Evolutionary conservation across 2,329 filamentous ascomycete genomes (phyloP), one percentile per base, ranked within the genome.

Genomic region (Botryosphaeria dothidea): DNA sequence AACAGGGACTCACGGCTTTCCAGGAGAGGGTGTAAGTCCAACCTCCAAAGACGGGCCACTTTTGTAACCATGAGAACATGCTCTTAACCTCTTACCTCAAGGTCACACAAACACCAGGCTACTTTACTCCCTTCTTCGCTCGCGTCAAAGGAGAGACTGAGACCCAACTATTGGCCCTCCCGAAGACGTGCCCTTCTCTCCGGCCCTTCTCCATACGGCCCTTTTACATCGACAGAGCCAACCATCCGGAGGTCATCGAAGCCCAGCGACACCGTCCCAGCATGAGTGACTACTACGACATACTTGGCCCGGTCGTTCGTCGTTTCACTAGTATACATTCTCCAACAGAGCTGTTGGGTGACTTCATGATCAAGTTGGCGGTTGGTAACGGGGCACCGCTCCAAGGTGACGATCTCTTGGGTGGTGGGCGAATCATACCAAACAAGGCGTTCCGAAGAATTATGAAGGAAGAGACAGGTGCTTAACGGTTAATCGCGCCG

Each of bases 81-180:
- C 11, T 5, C 31, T 34, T 5, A 34, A 5, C 31, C 31, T 11
- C 31, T 11, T 5, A 5, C 31, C 31, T 5, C 5, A 5, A 34
- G 31, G 85, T 88, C 0, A 89, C 86, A 1, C 82, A 83, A 19
- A 77, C 77, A 0, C 89, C 89, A 0, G 83, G 83, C 3, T 72
- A 74, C 4, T 83, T 88, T 69, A 85, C 88, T 0, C 74, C 83
- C 21, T 76, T 86, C 51, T 92, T 86, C 70, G 88, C 81, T 1
- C 79, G 83, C 13, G 82, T 90, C 64, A 93, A 93, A 74, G 91
- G 90, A 11, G 82, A 87, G 72, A 84, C 86, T 0, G 91, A 93
- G 75, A 68, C 80, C 1, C 75, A 79, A 1, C 81, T 93, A 1
- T 80, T 89, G 1, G 80, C 82, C 0, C 74, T 91, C n/a, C 73